Percentiles rank a stretch among this genome's conserved stretches.
These are phyloP conservation scores for Euphorbia celastroides DNA, from an alignment of 441 rosid genomes.

Conservation along the genomic window DNA sequence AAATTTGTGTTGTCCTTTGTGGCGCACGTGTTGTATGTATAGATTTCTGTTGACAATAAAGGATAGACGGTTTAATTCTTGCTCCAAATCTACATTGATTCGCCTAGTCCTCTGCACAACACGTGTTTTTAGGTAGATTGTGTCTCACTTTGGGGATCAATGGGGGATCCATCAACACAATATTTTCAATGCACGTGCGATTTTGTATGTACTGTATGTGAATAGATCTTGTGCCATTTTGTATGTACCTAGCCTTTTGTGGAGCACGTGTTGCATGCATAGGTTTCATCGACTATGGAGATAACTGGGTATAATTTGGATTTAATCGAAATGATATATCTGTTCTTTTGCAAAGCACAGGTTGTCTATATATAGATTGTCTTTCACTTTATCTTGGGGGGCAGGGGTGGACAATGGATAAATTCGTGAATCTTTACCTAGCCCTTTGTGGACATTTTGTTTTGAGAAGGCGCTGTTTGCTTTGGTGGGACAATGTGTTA, in stretches of 20 bases:
- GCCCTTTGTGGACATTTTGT: not conserved
- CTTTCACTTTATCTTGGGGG: not conserved
- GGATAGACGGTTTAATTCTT: not conserved
- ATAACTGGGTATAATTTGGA: not conserved
- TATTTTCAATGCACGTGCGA: not conserved
- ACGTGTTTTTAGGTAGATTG: not conserved
- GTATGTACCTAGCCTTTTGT: not conserved
- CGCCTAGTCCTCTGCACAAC: not conserved
- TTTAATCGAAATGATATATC: not conserved
- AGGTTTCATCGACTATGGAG: not conserved
- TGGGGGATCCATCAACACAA: not conserved
- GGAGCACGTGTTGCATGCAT: not conserved
- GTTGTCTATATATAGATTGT: not conserved
- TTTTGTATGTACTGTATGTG: not conserved
- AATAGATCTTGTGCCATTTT: no score
- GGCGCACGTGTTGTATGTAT: not conserved
- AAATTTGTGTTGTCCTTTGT: not conserved
- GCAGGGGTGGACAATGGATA: not conserved
- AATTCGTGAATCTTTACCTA: not conserved
- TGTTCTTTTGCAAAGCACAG: not conserved
- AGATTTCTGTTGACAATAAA: not conserved
- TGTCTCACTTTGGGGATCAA: not conserved
- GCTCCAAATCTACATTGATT: not conserved
- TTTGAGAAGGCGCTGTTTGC: not conserved
- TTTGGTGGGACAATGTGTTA: not conserved